These are phyloP conservation scores for Podospora australis DNA, from an alignment of 495 filamentous ascomycete genomes.

Conservation along the genomic window DNA sequence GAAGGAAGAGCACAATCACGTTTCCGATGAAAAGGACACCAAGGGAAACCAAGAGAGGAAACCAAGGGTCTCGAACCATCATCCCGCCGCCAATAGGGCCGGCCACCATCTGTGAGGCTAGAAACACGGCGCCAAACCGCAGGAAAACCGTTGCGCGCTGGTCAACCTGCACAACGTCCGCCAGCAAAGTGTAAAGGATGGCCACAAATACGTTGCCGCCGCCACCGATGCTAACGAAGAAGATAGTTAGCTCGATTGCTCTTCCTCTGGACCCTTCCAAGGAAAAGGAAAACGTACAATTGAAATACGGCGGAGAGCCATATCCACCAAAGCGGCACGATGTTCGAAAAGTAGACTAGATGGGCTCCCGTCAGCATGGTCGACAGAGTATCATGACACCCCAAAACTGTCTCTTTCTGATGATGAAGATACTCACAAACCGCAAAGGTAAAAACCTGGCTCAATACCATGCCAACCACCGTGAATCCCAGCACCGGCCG, in stretches of 20 bases:
- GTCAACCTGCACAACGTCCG: conserved; percentile 23
- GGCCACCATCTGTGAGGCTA: conserved; percentile 21
- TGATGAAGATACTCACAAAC: conserved; percentile 18
- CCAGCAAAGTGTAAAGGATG: conserved; percentile 29
- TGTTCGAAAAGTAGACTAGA: conserved; percentile 21
- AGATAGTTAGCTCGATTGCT: too few relatives aligned
- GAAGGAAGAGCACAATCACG: conserved; percentile 9
- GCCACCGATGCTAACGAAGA: conserved; percentile 24
- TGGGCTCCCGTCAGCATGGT: not conserved
- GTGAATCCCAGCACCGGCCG: conserved; percentile 22
- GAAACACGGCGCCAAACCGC: conserved; percentile 19
- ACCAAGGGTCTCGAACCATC: conserved; percentile 20
- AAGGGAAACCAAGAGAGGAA: conserved; percentile 15
- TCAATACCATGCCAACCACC: conserved; percentile 14
- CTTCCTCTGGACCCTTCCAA: too few relatives aligned
- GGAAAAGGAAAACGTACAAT: conserved; percentile 14
- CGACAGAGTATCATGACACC: too few relatives aligned
- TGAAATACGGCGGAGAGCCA: conserved; percentile 16
- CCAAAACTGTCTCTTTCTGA: not conserved
- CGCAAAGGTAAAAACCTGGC: conserved; percentile 4
- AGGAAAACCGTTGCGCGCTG: conserved; percentile 27
- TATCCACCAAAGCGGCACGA: conserved; percentile 26
- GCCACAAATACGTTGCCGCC: conserved; percentile 20
- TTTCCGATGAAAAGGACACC: conserved; percentile 8
- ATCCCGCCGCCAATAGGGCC: conserved; percentile 20